These are phyloP conservation scores for Paecilomyces fulvus DNA, from an alignment of 2,329 filamentous ascomycete genomes.

Conservation along the genomic window DNA sequence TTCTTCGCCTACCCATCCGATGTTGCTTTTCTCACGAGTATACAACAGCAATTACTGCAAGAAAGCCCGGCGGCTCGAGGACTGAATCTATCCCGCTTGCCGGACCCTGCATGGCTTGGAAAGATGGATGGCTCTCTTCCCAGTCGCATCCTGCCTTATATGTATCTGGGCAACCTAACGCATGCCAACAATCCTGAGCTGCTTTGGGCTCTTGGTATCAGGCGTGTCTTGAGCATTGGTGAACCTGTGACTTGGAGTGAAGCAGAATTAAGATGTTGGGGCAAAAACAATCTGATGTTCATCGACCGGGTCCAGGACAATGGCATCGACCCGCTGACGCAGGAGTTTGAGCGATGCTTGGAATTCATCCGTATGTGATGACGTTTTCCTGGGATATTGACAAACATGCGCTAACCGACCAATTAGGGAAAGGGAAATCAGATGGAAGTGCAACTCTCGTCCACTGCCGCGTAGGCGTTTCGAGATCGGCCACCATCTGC, in stretches of 20 bases:
- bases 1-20: slow-evolving; percentile 96
- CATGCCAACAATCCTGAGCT: slow-evolving; percentile 93
- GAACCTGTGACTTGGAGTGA: slow-evolving; percentile 77
- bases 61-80: slow-evolving; percentile 26
- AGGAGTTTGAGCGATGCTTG: slow-evolving; percentile 77
- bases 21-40: slow-evolving; percentile 67
- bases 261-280: slow-evolving; percentile 63
- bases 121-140: slow-evolving; percentile 85
- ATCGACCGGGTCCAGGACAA: slow-evolving; percentile 91
- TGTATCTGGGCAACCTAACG: slow-evolving; percentile 89
- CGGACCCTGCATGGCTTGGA: slow-evolving; percentile 68
- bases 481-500: slow-evolving; percentile 90
- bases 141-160: slow-evolving; percentile 79
- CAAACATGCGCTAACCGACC: neutral
- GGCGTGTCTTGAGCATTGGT: slow-evolving; percentile 82
- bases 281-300: slow-evolving; percentile 65
- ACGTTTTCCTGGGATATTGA: neutral
- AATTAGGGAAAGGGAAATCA: slow-evolving; percentile 64
- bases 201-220: slow-evolving; percentile 70
- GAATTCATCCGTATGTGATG: slow-evolving; percentile 75
- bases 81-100: slow-evolving; percentile 16
- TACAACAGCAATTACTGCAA: slow-evolving; percentile 67
- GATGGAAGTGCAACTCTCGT: slow-evolving; percentile 81
- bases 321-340: slow-evolving; percentile 82
- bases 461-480: slow-evolving; percentile 93